Conservation (phyloP, 2,329 filamentous ascomycete genomes). For the Colletotrichum lini region DNA sequence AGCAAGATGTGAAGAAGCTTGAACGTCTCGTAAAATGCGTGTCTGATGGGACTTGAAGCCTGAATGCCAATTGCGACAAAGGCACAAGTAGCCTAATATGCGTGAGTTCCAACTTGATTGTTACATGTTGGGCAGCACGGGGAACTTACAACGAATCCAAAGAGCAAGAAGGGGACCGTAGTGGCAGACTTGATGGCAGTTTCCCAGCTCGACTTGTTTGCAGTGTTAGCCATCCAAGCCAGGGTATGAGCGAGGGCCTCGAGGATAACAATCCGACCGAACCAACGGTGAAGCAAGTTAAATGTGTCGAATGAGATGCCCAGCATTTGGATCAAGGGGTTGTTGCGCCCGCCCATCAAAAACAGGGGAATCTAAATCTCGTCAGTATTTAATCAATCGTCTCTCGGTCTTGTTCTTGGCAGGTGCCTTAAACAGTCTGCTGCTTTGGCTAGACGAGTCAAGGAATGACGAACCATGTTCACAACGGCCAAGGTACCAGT, state of each 20-base stretch:
- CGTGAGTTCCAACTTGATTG: conserved; percentile 31
- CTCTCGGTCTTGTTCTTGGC: not conserved
- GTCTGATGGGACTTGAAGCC: conserved; percentile 78
- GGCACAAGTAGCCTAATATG: conserved; percentile 67
- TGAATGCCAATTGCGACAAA: conserved; percentile 77
- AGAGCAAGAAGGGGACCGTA: conserved; percentile 66
- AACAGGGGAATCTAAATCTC: conserved; percentile 72
- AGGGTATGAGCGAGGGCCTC: conserved; percentile 78
- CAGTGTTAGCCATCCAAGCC: conserved; percentile 67
- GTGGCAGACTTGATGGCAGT: conserved; percentile 54
- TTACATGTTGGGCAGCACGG: not conserved
- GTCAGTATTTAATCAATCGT: conserved; percentile 31
- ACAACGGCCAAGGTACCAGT: conserved; percentile 79
- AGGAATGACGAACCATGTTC: conserved; percentile 75
- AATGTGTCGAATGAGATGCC: conserved; percentile 86
- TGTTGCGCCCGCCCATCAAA: conserved; percentile 82
- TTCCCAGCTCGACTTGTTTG: conserved; percentile 63
- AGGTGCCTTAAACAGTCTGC: not conserved
- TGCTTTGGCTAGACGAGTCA: not conserved
- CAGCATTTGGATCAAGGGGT: conserved; percentile 80
- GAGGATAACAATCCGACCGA: conserved; percentile 81
- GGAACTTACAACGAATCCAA: conserved; percentile 74
- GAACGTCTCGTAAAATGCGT: conserved; percentile 86
- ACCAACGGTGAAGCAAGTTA: conserved; percentile 86
- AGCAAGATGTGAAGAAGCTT: conserved; percentile 79